These are phyloP conservation scores for Plasmopara viticola DNA, from an alignment of 352 stramenopile species.

Conservation along the genomic window DNA sequence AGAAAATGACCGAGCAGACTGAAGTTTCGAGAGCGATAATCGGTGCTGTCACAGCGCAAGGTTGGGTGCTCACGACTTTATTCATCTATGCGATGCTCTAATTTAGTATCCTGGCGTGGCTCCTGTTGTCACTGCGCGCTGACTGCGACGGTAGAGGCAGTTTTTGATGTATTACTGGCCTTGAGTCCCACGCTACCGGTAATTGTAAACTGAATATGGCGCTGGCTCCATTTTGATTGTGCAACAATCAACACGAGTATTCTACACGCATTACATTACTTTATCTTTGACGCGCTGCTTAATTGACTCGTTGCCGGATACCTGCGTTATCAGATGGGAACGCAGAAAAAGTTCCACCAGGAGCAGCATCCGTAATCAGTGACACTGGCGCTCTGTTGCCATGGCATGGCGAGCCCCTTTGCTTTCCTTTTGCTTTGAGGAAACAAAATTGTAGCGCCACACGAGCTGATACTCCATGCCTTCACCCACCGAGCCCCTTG, in stretches of 20 bases:
- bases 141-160: not conserved
- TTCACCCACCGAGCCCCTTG: too few relatives aligned
- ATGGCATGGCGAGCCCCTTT: too few relatives aligned
- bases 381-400: too few relatives aligned
- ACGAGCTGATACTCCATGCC: too few relatives aligned
- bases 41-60: conserved; percentile 13
- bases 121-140: not conserved
- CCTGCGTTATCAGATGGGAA: not conserved
- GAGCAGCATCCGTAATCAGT: too few relatives aligned
- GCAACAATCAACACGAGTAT: not conserved
- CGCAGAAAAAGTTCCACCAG: too few relatives aligned
- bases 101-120: conserved; percentile 7
- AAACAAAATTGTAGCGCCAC: too few relatives aligned
- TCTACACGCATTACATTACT: not conserved
- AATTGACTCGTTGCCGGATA: not conserved
- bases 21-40: conserved; percentile 1
- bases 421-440: too few relatives aligned
- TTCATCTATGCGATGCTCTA: not conserved
- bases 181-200: not conserved
- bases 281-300: not conserved
- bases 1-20: conserved; percentile 5
- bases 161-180: not conserved
- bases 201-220: not conserved
- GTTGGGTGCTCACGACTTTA: not conserved
- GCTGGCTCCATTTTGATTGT: not conserved